Evolutionary conservation across 352 stramenopile species (phyloP), one percentile per base, ranked within the genome.

Genomic region (Pythium guiyangense): DNA sequence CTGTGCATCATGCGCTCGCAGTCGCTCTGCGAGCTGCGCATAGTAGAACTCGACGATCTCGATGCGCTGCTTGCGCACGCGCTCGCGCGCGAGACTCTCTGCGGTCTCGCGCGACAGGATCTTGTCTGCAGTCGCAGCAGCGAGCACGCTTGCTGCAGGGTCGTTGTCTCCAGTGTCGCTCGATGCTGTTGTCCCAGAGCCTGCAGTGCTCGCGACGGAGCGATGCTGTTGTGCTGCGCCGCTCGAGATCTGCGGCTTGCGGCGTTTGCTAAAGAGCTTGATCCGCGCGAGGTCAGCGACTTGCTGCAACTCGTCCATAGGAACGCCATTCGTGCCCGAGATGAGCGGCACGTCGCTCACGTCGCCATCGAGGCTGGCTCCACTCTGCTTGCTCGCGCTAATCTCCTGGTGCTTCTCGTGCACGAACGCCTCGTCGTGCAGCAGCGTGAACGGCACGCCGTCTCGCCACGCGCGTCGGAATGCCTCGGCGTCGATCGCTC

Each of bases 391-490:
- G 11, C 4, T 37, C 26, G 46, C 50, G 14, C 35, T 27, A 1
- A 77, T 55, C 44, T 90, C 79, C 52, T 88, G 71, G 35, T 74
- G 85, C 45, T 87, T 87, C 49, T 90, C 79, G 25, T 64, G 52
- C 29, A 88, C 79, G 50, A 88, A 90, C 46, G 67, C 60, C 40
- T 90, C 73, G 62, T 90, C 77, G 53, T 86, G 71, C 29, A 90
- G 68, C 66, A 87, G 69, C 55, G 77, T 87, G 66, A 90, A 90
- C 2, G 76, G 77, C 31, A 73, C 66, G 27, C 79, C 75, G 22
- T 83, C 73, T 26, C 69, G 72, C 74, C 74, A 85, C 14, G 65
- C 64, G 15, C 62, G 74, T 17, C 51, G 59, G 31, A 64, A 64
- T 27, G 59, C 59, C 8, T 49, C 37, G 12, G 47, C 6, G 22